These are phyloP conservation scores for Mimosa bimucronata DNA, from an alignment of 306 rosid genomes.

Conservation along the genomic window DNA sequence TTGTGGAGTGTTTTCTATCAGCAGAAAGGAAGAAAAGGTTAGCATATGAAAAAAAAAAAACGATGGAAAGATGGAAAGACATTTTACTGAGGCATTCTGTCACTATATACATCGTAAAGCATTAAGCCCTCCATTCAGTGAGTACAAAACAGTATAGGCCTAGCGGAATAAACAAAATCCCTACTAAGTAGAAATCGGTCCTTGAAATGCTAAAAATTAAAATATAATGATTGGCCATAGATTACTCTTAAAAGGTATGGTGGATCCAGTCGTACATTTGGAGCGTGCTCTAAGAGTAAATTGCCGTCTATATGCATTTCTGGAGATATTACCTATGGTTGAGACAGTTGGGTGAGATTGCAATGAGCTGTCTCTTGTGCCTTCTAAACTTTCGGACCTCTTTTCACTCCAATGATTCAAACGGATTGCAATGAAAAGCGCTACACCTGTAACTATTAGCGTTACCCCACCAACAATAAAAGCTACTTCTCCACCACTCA, in stretches of 20 bases:
- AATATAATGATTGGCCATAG: neutral
- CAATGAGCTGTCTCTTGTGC: slow-evolving; percentile 37
- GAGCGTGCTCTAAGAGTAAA: no score
- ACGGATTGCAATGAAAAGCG: slow-evolving; percentile 55
- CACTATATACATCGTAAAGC: no score
- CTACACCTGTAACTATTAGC: slow-evolving; percentile 64
- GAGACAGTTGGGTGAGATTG: slow-evolving; percentile 49
- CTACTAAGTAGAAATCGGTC: neutral
- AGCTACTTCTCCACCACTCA: slow-evolving; percentile 77
- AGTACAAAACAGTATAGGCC: neutral
- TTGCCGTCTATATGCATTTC: no score
- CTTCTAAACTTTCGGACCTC: slow-evolving; percentile 44
- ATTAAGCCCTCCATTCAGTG: no score
- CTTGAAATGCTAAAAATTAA: neutral
- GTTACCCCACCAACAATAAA: slow-evolving; percentile 72
- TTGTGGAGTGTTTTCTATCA: slow-evolving; percentile 48
- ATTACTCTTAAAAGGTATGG: neutral
- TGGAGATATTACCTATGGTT: slow-evolving; percentile 57
- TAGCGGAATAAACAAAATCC: no score
- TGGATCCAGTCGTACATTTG: neutral
- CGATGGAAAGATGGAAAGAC: slow-evolving; percentile 9
- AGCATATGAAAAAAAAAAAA: neutral
- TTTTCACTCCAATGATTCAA: slow-evolving; percentile 46
- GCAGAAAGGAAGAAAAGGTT: neutral
- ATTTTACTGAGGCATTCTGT: neutral